These are phyloP conservation scores for Alternaria sp. DNA, from an alignment of 2,329 filamentous ascomycete species.

Conservation along the genomic window DNA sequence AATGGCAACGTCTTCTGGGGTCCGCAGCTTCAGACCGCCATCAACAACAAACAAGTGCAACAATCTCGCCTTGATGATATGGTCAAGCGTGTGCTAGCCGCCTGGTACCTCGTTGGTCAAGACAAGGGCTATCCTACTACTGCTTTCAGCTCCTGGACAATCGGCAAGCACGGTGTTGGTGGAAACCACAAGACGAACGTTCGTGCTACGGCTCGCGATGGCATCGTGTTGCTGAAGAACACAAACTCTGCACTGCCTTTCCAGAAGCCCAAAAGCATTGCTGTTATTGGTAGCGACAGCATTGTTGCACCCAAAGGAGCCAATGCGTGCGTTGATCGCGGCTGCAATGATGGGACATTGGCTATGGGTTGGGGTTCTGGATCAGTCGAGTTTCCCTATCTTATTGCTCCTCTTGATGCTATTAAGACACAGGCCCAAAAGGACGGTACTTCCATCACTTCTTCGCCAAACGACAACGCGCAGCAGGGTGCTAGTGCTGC, in stretches of 20 bases:
- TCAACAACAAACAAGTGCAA: slow-evolving; percentile 58
- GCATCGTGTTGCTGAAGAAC: slow-evolving; percentile 69
- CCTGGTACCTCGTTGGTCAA: slow-evolving; percentile 61
- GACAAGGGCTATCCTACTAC: slow-evolving; percentile 56
- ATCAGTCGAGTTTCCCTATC: slow-evolving; percentile 57
- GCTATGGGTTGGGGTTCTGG: slow-evolving; percentile 75
- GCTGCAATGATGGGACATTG: slow-evolving; percentile 67
- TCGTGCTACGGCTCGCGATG: slow-evolving; percentile 56
- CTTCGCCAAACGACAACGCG: slow-evolving; percentile 52
- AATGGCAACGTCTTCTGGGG: slow-evolving; percentile 64
- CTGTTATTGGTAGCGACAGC: slow-evolving; percentile 78
- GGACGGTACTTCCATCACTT: slow-evolving; percentile 51
- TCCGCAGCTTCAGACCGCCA: slow-evolving; percentile 60
- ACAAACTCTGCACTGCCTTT: slow-evolving; percentile 74
- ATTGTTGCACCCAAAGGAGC: slow-evolving; percentile 76
- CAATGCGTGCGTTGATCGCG: slow-evolving; percentile 79
- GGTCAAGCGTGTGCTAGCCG: slow-evolving; percentile 56
- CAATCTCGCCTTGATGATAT: slow-evolving; percentile 55
- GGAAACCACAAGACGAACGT: slow-evolving; percentile 53
- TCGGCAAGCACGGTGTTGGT: slow-evolving; percentile 51
- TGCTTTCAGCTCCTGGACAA: slow-evolving; percentile 58
- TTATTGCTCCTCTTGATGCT: slow-evolving; percentile 56
- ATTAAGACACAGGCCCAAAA: slow-evolving; percentile 51
- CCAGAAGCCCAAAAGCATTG: slow-evolving; percentile 68
- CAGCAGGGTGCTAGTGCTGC: slow-evolving; percentile 51